These are phyloP conservation scores for Rosa hybrid DNA, from an alignment of 331 rosid species.

Conservation along the genomic window DNA sequence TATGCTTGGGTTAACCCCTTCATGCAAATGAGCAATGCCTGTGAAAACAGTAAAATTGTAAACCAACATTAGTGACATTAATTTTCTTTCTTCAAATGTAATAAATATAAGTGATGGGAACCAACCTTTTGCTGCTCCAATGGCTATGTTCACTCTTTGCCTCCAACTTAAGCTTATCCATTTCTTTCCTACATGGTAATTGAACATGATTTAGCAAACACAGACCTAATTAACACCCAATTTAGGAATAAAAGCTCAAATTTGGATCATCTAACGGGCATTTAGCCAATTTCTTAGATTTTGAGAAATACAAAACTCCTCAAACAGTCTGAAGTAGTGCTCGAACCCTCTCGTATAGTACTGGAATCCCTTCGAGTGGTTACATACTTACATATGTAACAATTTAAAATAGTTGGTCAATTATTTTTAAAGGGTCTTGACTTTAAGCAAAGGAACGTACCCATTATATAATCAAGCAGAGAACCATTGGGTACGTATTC, in stretches of 20 bases:
- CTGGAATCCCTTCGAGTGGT: too few species aligned
- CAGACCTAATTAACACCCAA: not conserved
- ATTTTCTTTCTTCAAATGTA: not conserved
- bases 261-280: not conserved
- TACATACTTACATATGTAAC: too few species aligned
- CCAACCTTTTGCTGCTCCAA: conserved; percentile 81
- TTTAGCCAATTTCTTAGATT: too few species aligned
- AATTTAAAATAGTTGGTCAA: not conserved
- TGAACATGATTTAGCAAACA: not conserved
- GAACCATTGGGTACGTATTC: conserved; percentile 84
- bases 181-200: conserved; percentile 42
- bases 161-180: conserved; percentile 72
- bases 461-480: conserved; percentile 67
- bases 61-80: not conserved
- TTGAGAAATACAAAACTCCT: too few species aligned
- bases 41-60: conserved; percentile 14
- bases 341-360: not conserved
- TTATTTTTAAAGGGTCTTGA: not conserved
- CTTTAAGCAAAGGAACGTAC: conserved; percentile 34
- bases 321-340: too few species aligned
- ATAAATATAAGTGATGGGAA: not conserved
- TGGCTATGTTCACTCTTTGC: conserved; percentile 72
- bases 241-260: not conserved
- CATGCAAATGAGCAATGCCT: conserved; percentile 84
- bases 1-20: conserved; percentile 60